Conservation (phyloP, 1,139 yeast genomes). For the Hanseniaspora gamundiae region DNA sequence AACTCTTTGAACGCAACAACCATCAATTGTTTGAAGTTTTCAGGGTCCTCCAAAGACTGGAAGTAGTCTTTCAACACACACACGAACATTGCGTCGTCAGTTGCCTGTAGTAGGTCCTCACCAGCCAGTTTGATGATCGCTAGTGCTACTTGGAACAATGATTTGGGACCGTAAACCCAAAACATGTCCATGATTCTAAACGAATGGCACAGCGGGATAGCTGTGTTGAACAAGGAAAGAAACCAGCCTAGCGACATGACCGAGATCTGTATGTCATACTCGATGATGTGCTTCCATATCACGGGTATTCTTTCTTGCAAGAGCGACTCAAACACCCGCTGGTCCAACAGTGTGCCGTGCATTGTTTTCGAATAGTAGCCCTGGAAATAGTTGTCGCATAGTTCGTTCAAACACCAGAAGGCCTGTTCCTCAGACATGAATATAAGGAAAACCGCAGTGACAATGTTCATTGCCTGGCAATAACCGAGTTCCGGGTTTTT, state of each 20-base stretch:
- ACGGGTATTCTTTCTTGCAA: slow-evolving; percentile 86
- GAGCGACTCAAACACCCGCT: slow-evolving; percentile 80
- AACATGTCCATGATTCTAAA: slow-evolving; percentile 85
- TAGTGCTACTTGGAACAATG: slow-evolving; percentile 84
- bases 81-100: slow-evolving; percentile 89
- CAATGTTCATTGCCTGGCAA: slow-evolving; percentile 98
- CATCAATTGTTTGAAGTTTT: slow-evolving; percentile 78
- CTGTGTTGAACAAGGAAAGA: slow-evolving; percentile 72
- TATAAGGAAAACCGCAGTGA: slow-evolving; percentile 83
- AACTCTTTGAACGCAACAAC: slow-evolving; percentile 92
- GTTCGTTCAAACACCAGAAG: slow-evolving; percentile 76
- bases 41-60: slow-evolving; percentile 63
- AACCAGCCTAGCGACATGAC: slow-evolving; percentile 97
- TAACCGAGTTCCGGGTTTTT: slow-evolving; percentile 95
- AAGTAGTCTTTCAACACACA: slow-evolving; percentile 77
- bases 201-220: slow-evolving; percentile 92
- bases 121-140: slow-evolving; percentile 83
- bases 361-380: slow-evolving; percentile 95
- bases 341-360: slow-evolving; percentile 95
- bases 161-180: slow-evolving; percentile 80
- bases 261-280: slow-evolving; percentile 81
- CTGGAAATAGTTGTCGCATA: slow-evolving; percentile 80
- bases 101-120: slow-evolving; percentile 63
- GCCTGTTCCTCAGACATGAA: slow-evolving; percentile 97
- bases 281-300: slow-evolving; percentile 69